Base-by-base conservation (phyloP, 2,329 filamentous ascomycete species). In the Camptophora hylomeconis region DNA sequence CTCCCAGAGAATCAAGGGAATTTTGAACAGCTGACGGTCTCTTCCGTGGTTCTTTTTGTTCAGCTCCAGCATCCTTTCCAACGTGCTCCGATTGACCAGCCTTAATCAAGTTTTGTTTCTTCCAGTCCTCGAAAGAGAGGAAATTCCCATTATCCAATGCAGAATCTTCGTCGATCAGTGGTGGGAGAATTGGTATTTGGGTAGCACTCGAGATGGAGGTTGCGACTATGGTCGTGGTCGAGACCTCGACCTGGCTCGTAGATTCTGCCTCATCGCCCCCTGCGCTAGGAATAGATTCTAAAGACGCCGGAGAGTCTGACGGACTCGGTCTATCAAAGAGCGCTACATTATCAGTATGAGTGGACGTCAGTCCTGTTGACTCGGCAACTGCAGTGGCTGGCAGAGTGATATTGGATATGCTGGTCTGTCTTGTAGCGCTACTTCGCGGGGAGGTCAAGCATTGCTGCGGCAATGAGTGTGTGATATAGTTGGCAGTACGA, bases 91-190 rank as follows among this genome's bases (percentile, higher is more conserved):
- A 83, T 48, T 94, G 87, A 8, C 83, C 87, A 3, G 73, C 77
- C 49, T 83, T 81, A 28, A 77, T 80, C 11, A 95, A 60, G 58
- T 92, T 93, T 62, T 86, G 80, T 47, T 79, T 82, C 58, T 93
- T 95, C 89, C 89, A 98, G 46, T 95, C 87, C 51, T 95, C 89
- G 45, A 98, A 98, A 0, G 89, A 94, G 45, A 95, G 73, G 52
- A 95, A 95, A 5, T 84, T 77, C 24, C 76, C 70, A 42, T 81
- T 80, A 46, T 82, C 76, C 7, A 79, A 61, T 1, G 70, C 65
- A 2, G 72, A 75, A 26, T 80, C 78, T 5, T 64, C 62, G 33
- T 80, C 75, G 3, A 10, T 12, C 10, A 5, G 7, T n/a, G 9
- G 6, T 8, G 5, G 12, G 10, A 16, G 11, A 18, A 11, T 5